Conservation (phyloP, 352 stramenopile genomes). For the Blastocystis sp. region DNA sequence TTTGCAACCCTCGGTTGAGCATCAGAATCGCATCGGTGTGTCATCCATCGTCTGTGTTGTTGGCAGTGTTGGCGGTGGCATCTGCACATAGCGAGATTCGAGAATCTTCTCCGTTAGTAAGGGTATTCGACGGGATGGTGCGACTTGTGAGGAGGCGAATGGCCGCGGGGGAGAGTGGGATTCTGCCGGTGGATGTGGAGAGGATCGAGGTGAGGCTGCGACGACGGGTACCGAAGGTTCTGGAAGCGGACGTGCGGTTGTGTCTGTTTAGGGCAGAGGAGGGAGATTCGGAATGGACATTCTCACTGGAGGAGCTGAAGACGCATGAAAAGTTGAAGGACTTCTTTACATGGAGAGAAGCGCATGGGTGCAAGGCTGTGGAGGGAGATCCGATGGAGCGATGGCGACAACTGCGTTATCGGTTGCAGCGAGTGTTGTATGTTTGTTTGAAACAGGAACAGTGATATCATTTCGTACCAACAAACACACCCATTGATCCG, state of each 20-base stretch:
- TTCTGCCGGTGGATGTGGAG: background rate
- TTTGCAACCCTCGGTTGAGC: background rate
- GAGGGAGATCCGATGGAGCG: background rate
- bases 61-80: background rate
- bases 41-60: background rate
- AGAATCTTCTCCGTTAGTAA: background rate
- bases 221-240: background rate
- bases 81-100: background rate
- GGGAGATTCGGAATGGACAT: no score
- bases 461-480: background rate
- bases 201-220: background rate
- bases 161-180: background rate
- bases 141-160: background rate
- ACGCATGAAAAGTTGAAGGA: background rate
- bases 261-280: background rate
- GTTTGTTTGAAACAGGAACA: background rate
- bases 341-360: background rate
- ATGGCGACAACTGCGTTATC: background rate
- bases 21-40: background rate
- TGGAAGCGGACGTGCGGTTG: background rate
- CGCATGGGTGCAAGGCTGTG: background rate
- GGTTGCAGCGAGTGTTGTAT: background rate
- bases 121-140: background rate
- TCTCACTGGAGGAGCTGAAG: background rate
- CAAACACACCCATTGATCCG: constrained; percentile 3